Base-by-base conservation (phyloP, 208 protist species). In the Acanthamoeba sp. region DNA sequence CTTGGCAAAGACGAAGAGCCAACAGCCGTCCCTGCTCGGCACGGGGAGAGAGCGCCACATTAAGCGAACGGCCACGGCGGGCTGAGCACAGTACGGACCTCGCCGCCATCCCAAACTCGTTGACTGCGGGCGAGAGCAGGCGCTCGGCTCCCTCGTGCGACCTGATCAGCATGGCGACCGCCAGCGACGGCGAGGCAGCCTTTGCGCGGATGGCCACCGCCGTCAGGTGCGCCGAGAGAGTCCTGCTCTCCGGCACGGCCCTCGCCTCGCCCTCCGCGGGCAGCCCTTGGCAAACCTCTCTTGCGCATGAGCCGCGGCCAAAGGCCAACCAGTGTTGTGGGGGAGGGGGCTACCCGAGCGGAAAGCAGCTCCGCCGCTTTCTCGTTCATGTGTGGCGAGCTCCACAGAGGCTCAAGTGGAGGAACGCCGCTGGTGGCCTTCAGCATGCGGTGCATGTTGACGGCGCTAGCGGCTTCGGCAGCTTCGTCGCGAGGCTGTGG, bases 381-480 rank as follows among this genome's bases (percentile, higher is more conserved):
- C 52, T 57, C 52, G 12, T 16, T 12, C 52, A 57, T 57, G 52
- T 22, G 16, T 16, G 16, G 52, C 52, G 52, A 24, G 52, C 52
- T 57, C 52, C 52, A 57, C 16, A 57, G 52, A 24, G 52, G 52
- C 22, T 27, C 5, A 12, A 66, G 59, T 27, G 7, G 27, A 7
- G 27, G 6, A 2, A 7, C 20, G 6, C 27, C n/a, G 27, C 59
- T 66, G 59, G 45, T 50, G 45, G 7, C 7, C 45, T 16, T 1
- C 20, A 66, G 59, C 59, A 66, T 66, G 59, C 59, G 59, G 27
- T 66, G 27, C 59, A 66, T 66, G 59, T 66, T 66, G 59, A 66
- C 12, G 27, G 59, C 59, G 27, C 59, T 66, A 12, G 59, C 59
- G 2, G n/a, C 27, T 27, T 66, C 27, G 3, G 59, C n/a, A 9